Conservation (phyloP, 116 monocot species). For the Phalaenopsis hybrid region DNA sequence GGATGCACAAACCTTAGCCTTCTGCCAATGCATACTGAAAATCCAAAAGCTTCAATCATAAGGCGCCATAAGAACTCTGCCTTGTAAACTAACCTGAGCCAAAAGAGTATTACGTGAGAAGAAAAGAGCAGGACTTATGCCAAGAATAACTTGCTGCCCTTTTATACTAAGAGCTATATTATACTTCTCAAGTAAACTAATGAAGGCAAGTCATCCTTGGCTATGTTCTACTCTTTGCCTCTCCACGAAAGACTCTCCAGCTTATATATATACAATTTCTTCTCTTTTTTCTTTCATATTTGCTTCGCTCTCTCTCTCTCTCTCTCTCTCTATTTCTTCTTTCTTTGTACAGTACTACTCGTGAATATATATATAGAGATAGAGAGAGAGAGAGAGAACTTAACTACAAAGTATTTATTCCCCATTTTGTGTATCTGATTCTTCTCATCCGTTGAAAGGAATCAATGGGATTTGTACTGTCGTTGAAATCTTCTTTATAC, state of each 20-base stretch:
- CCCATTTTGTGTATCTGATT: not conserved
- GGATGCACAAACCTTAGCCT: no score
- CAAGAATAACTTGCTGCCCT: constrained; percentile 20
- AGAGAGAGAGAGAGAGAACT: no score
- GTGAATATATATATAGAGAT: no score
- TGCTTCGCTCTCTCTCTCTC: not conserved
- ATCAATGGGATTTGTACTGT: not conserved
- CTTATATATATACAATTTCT: not conserved
- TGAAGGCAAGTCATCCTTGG: constrained; percentile 25
- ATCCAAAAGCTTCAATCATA: no score
- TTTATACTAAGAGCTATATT: not conserved
- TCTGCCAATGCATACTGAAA: no score
- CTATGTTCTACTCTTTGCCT: constrained; percentile 13
- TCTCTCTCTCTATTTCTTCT: no score
- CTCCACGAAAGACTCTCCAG: constrained; percentile 9
- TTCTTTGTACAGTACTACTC: no score
- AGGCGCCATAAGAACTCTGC: no score
- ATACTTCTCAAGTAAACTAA: not conserved
- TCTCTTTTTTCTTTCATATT: not conserved
- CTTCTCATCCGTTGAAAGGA: not conserved
- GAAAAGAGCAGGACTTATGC: constrained; percentile 14
- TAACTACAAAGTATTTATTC: not conserved
- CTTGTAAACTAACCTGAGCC: not conserved
- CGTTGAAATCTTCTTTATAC: not conserved
- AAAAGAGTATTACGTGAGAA: constrained; percentile 3